Evolutionary conservation across 805 yeast genomes (phyloP).

Genomic region (Millerago galiae): DNA sequence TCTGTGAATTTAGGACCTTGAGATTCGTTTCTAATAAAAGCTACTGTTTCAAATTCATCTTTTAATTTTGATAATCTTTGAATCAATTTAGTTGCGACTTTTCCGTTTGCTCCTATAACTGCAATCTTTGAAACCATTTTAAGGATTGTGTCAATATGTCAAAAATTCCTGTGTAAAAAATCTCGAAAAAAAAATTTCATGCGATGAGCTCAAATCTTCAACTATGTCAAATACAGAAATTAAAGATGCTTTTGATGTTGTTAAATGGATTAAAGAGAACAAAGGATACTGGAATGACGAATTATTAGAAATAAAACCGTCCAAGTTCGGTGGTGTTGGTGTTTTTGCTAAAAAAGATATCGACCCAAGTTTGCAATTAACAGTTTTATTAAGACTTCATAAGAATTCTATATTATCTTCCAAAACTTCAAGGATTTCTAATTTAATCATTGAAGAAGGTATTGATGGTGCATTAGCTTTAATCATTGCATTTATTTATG

Average conservation of each 20-base stretch:
- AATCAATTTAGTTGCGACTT: constrained; percentile 44
- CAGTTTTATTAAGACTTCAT: constrained; percentile 48
- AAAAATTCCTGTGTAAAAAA: not conserved
- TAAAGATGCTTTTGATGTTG: constrained; percentile 17
- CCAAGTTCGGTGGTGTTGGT: constrained; percentile 62
- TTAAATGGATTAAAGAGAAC: constrained; percentile 47
- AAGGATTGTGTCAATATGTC: not conserved
- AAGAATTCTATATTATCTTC: constrained; percentile 53
- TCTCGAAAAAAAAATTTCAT: not conserved
- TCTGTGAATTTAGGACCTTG: constrained; percentile 36
- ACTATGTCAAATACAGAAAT: constrained; percentile 28
- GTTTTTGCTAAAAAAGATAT: constrained; percentile 52
- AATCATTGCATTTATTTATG: constrained; percentile 67
- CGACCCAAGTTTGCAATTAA: constrained; percentile 23
- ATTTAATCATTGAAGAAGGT: constrained; percentile 53
- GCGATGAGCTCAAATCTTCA: not conserved
- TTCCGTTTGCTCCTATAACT: constrained; percentile 58
- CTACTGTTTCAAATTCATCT: constrained; percentile 33
- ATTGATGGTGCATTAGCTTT: constrained; percentile 63
- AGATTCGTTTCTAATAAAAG: constrained; percentile 39
- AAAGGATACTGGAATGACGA: constrained; percentile 50
- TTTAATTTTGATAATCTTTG: constrained; percentile 26
- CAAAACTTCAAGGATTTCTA: constrained; percentile 56
- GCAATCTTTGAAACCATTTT: constrained; percentile 29
- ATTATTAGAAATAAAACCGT: constrained; percentile 36